phyloP scores from a whole-genome alignment of 306 rosid genomes.

The Vigna radiata region DNA sequence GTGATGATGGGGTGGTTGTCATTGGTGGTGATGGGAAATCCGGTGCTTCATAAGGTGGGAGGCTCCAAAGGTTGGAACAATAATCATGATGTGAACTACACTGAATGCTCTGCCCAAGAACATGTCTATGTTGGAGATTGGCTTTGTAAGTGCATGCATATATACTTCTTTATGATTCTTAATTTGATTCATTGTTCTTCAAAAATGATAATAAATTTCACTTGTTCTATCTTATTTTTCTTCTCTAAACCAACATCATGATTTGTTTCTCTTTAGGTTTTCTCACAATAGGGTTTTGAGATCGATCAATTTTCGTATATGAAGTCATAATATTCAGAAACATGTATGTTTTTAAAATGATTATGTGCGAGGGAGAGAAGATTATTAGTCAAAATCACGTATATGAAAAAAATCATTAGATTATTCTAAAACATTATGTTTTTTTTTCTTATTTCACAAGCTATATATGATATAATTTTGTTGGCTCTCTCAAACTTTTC shows the following conservation, averaged over 20 bases:
- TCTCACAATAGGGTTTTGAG: background rate
- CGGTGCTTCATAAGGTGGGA: conserved; percentile 67
- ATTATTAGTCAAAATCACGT: no score
- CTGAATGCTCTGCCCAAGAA: conserved; percentile 64
- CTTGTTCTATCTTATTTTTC: background rate
- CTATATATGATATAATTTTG: no score
- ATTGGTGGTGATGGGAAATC: conserved; percentile 32
- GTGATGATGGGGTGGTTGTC: conserved; percentile 9
- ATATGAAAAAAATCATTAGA: no score
- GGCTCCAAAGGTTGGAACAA: conserved; percentile 61
- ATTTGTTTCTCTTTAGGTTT: background rate
- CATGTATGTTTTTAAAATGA: background rate
- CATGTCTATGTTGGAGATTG: conserved; percentile 69
- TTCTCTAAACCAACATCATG: background rate
- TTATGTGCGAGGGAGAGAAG: no score
- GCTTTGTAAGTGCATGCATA: conserved; percentile 61
- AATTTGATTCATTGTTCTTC: background rate
- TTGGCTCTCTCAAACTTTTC: no score
- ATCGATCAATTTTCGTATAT: background rate
- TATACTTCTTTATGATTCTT: background rate
- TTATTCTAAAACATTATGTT: no score
- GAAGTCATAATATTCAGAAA: background rate
- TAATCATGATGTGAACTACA: conserved; percentile 60
- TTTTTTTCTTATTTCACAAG: no score
- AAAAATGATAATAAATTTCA: background rate